These are phyloP conservation scores for Pseudognaphalium luteoalbum DNA, from an alignment of 129 eudicot species.

Conservation along the genomic window DNA sequence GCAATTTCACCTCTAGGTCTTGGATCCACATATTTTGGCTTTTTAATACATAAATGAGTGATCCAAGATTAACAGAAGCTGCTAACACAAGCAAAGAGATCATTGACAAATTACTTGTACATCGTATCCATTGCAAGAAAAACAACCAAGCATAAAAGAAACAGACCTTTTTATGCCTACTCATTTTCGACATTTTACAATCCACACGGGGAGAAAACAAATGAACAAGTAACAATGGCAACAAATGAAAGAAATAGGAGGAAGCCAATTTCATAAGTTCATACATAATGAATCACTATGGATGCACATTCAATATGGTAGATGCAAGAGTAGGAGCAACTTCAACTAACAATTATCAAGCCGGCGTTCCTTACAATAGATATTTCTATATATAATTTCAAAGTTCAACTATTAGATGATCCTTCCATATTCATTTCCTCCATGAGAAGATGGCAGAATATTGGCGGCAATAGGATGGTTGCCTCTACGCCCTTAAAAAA, in stretches of 20 bases:
- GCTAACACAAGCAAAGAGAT: slow-evolving; percentile 32
- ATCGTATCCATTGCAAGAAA: slow-evolving; percentile 8
- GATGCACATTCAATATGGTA: slow-evolving; percentile 30
- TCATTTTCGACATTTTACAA: slow-evolving; percentile 25
- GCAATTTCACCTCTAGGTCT: slow-evolving; percentile 21
- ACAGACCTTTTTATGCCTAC: slow-evolving; percentile 6
- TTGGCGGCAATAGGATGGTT: slow-evolving; percentile 56
- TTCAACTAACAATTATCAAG: slow-evolving; percentile 40
- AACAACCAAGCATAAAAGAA: slow-evolving; percentile 6
- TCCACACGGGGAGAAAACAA: slow-evolving; percentile 3
- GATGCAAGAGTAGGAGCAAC: slow-evolving; percentile 17
- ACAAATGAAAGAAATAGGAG: slow-evolving; percentile 31
- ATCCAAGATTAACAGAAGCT: slow-evolving; percentile 40
- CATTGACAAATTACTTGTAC: slow-evolving; percentile 24
- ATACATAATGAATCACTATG: slow-evolving; percentile 36
- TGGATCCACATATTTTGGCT: slow-evolving; percentile 40
- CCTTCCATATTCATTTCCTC: slow-evolving; percentile 74
- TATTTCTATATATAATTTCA: slow-evolving; percentile 28
- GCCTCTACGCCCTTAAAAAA: slow-evolving; percentile 70
- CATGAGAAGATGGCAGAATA: slow-evolving; percentile 63
- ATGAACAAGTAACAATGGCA: slow-evolving; percentile 25
- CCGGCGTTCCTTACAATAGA: slow-evolving; percentile 17
- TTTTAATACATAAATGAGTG: slow-evolving; percentile 24
- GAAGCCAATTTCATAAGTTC: slow-evolving; percentile 30
- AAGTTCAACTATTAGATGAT: slow-evolving; percentile 41